Evolutionary conservation across 768 basidiomycete genomes (phyloP), one percentile per base, ranked within the genome.

Genomic region (Russula earlei): DNA sequence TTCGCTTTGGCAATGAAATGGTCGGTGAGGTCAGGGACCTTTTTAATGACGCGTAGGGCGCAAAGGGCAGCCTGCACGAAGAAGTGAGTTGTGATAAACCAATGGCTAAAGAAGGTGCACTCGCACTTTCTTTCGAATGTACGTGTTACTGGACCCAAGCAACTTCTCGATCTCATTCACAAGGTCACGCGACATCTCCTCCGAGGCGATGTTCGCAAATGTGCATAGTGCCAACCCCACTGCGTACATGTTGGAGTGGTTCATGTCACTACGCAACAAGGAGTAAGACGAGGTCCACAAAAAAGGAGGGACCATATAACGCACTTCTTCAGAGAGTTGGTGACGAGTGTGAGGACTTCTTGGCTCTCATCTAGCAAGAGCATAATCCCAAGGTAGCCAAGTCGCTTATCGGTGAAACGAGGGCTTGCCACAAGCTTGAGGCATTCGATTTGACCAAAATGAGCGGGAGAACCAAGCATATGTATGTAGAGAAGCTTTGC

Each of bases 391-490:
- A 99, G 75, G 66, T 98, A 99, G 0, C 96, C 96, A 15, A 98
- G 75, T 22, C 94, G 79, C 72, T 99, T 99, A 75, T 99, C 96
- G 40, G 87, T 80, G 72, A 98, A 99, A 45, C 94, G 80, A 15
- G 93, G 92, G 66, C 91, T 91, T 31, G 93, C 93, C 37, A 96
- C 93, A 43, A 93, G 83, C 68, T 92, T 93, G 63, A 93, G 74
- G 71, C 92, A 94, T 75, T 95, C 92, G 69, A 99, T 97, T 77
- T 99, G 96, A 51, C 95, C 96, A 68, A 97, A 99, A 70, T 99
- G 96, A 29, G 96, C 96, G 9, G 93, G 91, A 43, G 94, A 97
- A 54, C 96, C 96, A 37, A 96, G 84, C 93, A 99, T 97, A 69
- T 95, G 91, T 72, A 96, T 96, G 74, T 99, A 98, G 58, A 99